Conservation (phyloP, 345 rosid genomes). For the Geranium rotundifolium region DNA sequence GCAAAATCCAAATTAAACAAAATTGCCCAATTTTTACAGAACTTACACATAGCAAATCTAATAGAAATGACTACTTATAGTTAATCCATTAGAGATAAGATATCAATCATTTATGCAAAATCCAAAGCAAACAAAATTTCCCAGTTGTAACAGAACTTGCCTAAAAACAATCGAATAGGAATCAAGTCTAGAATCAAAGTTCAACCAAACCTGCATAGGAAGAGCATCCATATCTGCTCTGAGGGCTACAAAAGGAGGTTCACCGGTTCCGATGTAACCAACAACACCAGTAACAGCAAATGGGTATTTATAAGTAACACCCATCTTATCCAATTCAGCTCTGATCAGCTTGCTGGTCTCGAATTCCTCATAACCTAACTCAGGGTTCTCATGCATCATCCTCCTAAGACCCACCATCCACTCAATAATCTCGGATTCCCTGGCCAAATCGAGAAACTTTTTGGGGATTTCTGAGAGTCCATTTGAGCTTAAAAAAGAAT, state of each 20-base stretch:
- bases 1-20: no score
- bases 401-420: constrained; percentile 85
- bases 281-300: constrained; percentile 73
- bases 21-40: no score
- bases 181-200: not conserved
- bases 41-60: no score
- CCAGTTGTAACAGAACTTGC: not conserved
- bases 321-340: constrained; percentile 58
- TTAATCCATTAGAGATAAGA: no score
- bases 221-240: constrained; percentile 99
- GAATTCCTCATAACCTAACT: constrained; percentile 73
- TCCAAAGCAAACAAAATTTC: no score
- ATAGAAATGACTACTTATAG: no score
- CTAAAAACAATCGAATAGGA: not conserved
- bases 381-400: constrained; percentile 80
- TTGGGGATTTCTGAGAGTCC: constrained; percentile 40
- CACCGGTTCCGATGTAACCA: constrained; percentile 67
- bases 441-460: constrained; percentile 50
- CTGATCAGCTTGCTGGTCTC: constrained; percentile 87
- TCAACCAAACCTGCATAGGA: constrained; percentile 52
- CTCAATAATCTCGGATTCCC: constrained; percentile 35
- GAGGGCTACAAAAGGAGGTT: constrained; percentile 78
- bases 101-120: no score
- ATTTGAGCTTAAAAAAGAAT: constrained; percentile 11
- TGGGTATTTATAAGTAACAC: constrained; percentile 56